Base-by-base conservation (phyloP, 306 rosid genomes). In the Cajanus cajan region DNA sequence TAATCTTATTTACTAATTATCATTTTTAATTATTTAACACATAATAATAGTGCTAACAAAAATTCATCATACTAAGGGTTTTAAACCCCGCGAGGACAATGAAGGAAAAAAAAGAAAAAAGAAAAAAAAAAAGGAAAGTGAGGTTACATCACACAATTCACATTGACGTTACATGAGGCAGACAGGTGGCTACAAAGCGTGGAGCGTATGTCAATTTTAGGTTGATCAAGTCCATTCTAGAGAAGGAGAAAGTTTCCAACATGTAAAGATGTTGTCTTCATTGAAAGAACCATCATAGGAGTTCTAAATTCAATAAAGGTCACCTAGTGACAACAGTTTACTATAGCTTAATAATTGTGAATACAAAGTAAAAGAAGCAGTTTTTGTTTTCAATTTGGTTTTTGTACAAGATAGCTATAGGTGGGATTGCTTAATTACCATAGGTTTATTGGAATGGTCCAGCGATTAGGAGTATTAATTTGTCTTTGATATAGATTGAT, bases 111-210 rank as follows among this genome's bases (percentile, higher is more conserved):
- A 72, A 55, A n/a, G 31, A 28, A 28, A 28, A 28, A 1, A 28
- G 0, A 4, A 74, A 61, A 63, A 66, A 10, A 2, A 19, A 28
- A 14, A 11, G 37, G 15, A 57, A 4, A 8, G 43, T 31, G 40
- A 39, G 21, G 57, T 18, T 39, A 11, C 63, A 66, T 55, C 61
- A 10, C 16, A 4, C 48, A 63, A 50, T 22, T 57, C 25, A 48
- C 22, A 63, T 4, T 13, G 57, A 22, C 40, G 2, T 13, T 65
- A 62, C 18, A 13, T 0, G 70, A 24, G 15, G 7, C 4, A 52
- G 62, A 40, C 86, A 65, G 16, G 67, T 78, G 77, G 61, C 61
- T 14, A 13, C 25, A 44, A 25, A 78, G 8, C 2, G 14, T 83
- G 24, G 70, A 4, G 50, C 2, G 65, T 12, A 72, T 40, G 63